These are phyloP conservation scores for Malania oleifera DNA, from an alignment of 164 flowering plant genomes.

Conservation along the genomic window DNA sequence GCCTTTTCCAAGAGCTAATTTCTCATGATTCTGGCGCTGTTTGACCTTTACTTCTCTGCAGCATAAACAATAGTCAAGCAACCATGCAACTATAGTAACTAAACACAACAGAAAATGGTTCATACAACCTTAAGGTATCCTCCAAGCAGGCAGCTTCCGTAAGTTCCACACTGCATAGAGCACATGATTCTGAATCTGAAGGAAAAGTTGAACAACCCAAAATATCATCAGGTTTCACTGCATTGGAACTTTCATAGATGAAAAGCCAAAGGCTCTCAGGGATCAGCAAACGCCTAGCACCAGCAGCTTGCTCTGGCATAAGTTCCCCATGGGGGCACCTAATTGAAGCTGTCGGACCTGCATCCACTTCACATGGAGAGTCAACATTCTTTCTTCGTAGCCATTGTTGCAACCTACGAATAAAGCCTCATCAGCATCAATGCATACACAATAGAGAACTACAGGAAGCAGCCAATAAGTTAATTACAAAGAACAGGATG, in stretches of 20 bases:
- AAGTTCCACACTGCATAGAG: slow-evolving; percentile 54
- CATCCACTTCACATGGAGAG: slow-evolving; percentile 84
- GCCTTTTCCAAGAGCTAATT: slow-evolving; percentile 57
- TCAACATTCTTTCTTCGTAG: slow-evolving; percentile 67
- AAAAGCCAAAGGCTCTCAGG: slow-evolving; percentile 89
- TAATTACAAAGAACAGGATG: background rate
- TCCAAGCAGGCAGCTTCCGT: slow-evolving; percentile 71
- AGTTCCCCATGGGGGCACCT: slow-evolving; percentile 81
- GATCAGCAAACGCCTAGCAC: slow-evolving; percentile 77
- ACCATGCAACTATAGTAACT: background rate
- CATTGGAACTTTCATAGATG: slow-evolving; percentile 54
- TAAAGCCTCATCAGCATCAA: slow-evolving; percentile 1
- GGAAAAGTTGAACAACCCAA: slow-evolving; percentile 60
- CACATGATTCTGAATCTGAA: slow-evolving; percentile 54
- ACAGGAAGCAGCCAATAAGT: no score
- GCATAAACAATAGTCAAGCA: slow-evolving; percentile 27
- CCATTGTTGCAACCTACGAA: slow-evolving; percentile 88
- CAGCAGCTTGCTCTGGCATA: slow-evolving; percentile 79
- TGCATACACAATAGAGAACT: background rate
- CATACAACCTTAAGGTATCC: slow-evolving; percentile 61
- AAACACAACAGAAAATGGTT: slow-evolving; percentile 1
- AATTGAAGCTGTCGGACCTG: slow-evolving; percentile 82
- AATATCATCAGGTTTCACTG: slow-evolving; percentile 61
- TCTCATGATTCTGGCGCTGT: slow-evolving; percentile 90
- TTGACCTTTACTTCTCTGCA: slow-evolving; percentile 71